Base-by-base conservation (phyloP, 257 asterid genomes). In the Handroanthus guayacan region DNA sequence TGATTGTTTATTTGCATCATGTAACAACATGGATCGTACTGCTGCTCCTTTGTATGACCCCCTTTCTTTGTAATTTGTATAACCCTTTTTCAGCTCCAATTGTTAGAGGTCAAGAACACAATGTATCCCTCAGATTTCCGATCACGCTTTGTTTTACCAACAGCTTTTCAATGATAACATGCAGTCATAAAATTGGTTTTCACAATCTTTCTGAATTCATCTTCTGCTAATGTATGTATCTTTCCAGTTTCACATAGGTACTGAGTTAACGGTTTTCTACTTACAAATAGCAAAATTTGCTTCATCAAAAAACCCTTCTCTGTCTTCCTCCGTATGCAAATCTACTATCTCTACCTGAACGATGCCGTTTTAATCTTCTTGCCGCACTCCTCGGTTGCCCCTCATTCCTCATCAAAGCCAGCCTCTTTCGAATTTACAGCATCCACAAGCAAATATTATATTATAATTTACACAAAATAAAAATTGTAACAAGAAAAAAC, bases 371-470 rank as follows among this genome's bases (percentile, higher is more conserved):
- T 76, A 5, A 90, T 85, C 71, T 73, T 81, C 52, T 82, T 17
- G 82, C 90, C 10, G 81, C 84, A 9, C 43, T 67, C 82, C 69
- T 79, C 80, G 86, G 52, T 64, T 65, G 82, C n/a, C 36, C 72
- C 83, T 88, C 88, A 12, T 88, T 67, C 67, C 96, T 97, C 95
- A 89, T 67, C 88, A 94, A 74, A 67, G 88, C 97, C 83, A 94
- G 92, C 90, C 93, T 90, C 56, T 39, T 5, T 45, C 62, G 39
- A 61, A 45, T 50, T 38, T 0, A 47, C 39, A 44, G 62, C 5
- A 25, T 3, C 25, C 2, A 20, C 17, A 55, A 58, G 20, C 58
- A 17, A 56, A 14, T 37, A 9, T 54, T 16, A 20, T 14, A 54
- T 6, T 3, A 20, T 1, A 71, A 5, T 11, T 41, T 47, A 25